These are phyloP conservation scores for Rhodotorula mucilaginosa DNA, from an alignment of 1,284 basidiomycete genomes.

Conservation along the genomic window DNA sequence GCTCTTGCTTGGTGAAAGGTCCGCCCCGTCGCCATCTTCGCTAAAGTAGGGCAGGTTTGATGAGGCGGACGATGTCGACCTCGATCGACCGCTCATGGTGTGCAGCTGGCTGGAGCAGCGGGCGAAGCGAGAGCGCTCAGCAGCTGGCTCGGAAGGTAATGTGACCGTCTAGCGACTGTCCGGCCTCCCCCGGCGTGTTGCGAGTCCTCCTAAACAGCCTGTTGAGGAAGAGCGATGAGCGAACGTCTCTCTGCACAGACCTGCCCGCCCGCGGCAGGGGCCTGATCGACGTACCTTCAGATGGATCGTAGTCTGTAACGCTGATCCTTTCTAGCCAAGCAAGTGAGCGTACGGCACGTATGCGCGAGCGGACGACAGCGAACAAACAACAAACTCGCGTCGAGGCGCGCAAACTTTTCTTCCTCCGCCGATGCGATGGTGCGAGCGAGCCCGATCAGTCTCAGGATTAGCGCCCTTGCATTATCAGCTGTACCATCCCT, in stretches of 20 bases:
- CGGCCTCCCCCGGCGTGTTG: no score
- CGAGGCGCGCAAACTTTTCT: neutral
- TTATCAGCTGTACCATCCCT: no score
- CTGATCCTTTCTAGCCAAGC: no score
- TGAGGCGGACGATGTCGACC: neutral
- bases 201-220: no score
- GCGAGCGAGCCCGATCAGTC: neutral
- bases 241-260: neutral
- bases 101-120: neutral
- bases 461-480: neutral
- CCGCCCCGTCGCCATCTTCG: neutral
- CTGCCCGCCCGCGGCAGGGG: no score
- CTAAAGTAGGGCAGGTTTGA: neutral
- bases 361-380: neutral
- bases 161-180: no score
- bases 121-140: no score
- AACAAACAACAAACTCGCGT: neutral
- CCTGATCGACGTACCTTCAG: no score
- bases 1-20: no score
- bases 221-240: neutral
- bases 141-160: no score
- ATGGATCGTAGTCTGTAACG: no score
- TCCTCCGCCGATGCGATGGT: neutral
- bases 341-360: neutral
- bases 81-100: neutral